Evolutionary conservation across 768 basidiomycete genomes (phyloP).

Genomic region (Kondoa malvinella): DNA sequence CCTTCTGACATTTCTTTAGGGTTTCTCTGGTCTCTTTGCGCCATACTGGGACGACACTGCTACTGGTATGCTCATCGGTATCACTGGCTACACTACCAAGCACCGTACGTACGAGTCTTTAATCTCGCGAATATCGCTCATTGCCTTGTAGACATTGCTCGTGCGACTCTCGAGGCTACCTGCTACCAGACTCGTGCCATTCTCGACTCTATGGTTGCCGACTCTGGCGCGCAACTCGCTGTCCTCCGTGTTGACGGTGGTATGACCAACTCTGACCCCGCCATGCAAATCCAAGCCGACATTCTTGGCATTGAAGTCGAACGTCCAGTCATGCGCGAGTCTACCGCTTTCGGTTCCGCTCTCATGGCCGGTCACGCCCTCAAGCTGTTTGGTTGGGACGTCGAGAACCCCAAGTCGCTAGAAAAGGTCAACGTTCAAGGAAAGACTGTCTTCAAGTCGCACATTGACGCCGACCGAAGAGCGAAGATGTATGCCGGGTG

Average conservation of each 20-base stretch:
- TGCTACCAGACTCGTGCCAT: slow-evolving; percentile 92
- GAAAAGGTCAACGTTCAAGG: slow-evolving; percentile 72
- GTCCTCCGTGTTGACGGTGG: slow-evolving; percentile 79
- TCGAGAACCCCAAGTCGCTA: slow-evolving; percentile 64
- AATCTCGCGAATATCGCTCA: slow-evolving; percentile 30
- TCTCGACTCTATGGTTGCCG: slow-evolving; percentile 83
- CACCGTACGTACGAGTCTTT: slow-evolving; percentile 35
- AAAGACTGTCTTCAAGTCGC: slow-evolving; percentile 51
- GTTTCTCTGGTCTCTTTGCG: slow-evolving; percentile 85
- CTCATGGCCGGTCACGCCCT: slow-evolving; percentile 81
- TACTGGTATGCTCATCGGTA: slow-evolving; percentile 65
- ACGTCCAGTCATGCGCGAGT: slow-evolving; percentile 94
- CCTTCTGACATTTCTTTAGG: slow-evolving; percentile 10
- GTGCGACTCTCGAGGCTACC: slow-evolving; percentile 88
- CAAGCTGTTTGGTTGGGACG: slow-evolving; percentile 77
- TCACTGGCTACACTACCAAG: slow-evolving; percentile 36
- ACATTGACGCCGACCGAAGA: slow-evolving; percentile 40
- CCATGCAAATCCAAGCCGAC: slow-evolving; percentile 68
- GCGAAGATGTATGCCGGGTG: slow-evolving; percentile 58
- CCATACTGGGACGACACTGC: slow-evolving; percentile 96
- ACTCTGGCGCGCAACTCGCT: slow-evolving; percentile 46
- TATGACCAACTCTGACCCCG: slow-evolving; percentile 4
- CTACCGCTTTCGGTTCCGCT: slow-evolving; percentile 88
- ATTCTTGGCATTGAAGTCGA: slow-evolving; percentile 81
- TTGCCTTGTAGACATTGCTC: slow-evolving; percentile 62